A percentile compares a stretch with the other conserved stretches of the same genome.
Evolutionary conservation across 75 land plant species (phyloP).

Genomic region (Gnetum montanum): DNA sequence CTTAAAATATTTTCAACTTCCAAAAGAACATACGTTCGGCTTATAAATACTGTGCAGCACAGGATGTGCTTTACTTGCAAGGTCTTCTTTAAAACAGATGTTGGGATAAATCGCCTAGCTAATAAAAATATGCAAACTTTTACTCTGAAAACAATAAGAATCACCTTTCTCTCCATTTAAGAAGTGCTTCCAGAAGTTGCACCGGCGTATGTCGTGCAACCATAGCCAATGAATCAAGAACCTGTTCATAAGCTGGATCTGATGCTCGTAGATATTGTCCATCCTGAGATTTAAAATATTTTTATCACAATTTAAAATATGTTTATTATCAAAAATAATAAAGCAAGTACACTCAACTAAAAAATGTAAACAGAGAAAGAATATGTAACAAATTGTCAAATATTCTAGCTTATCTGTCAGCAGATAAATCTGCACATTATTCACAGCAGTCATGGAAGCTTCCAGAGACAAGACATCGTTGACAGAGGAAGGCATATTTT

Average conservation of each 20-base stretch:
- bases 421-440: too few species aligned
- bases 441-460: too few species aligned
- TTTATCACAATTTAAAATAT: neutral
- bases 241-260: slow-evolving; percentile 98
- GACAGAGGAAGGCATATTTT: too few species aligned
- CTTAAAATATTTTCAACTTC: too few species aligned
- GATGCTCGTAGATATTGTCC: slow-evolving; percentile 95
- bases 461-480: too few species aligned
- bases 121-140: too few species aligned
- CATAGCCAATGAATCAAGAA: slow-evolving; percentile 95
- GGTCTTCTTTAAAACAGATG: too few species aligned
- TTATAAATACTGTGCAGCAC: too few species aligned
- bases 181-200: slow-evolving; percentile 91
- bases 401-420: too few species aligned
- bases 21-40: too few species aligned
- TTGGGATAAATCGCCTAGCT: too few species aligned
- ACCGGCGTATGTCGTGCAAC: slow-evolving; percentile 94
- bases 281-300: slow-evolving; percentile 63
- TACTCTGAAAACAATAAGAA: neutral
- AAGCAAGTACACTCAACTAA: neutral
- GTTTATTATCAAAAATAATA: neutral
- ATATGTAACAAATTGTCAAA: neutral
- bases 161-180: slow-evolving; percentile 93
- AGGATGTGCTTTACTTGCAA: too few species aligned
- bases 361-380: neutral